Percentiles rank a stretch among this genome's conserved stretches.
These are phyloP conservation scores for Colletotrichum shisoi DNA, from an alignment of 2,329 filamentous ascomycete genomes.

Conservation along the genomic window DNA sequence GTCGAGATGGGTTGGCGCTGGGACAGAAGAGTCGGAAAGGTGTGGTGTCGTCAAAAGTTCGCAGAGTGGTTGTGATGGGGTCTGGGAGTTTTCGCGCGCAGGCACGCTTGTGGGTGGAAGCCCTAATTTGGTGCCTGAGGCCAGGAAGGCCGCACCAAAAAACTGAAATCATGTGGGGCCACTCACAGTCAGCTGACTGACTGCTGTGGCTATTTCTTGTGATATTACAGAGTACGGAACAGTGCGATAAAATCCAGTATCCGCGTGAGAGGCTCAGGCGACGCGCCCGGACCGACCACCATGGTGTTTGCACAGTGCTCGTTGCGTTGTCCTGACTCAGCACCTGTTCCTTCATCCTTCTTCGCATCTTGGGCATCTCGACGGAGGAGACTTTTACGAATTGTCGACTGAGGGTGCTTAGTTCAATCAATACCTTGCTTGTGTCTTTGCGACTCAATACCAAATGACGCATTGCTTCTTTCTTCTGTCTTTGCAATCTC, in stretches of 20 bases:
- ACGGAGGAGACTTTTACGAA: background rate
- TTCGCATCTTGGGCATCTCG: background rate
- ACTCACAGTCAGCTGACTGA: slow-evolving; percentile 2
- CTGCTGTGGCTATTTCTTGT: background rate
- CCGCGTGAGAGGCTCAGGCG: background rate
- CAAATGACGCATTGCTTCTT: no score
- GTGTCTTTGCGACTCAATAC: no score
- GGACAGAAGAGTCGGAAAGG: slow-evolving; percentile 37
- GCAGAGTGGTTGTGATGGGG: slow-evolving; percentile 34
- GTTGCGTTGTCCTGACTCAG: slow-evolving; percentile 13
- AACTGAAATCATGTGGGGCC: slow-evolving; percentile 13
- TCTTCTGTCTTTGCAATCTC: no score
- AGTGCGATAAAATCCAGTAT: background rate
- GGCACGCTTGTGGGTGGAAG: slow-evolving; percentile 51
- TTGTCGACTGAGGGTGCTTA: background rate
- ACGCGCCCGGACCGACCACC: no score
- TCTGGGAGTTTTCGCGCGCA: slow-evolving; percentile 32
- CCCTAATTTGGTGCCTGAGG: slow-evolving; percentile 48
- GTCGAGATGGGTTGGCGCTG: slow-evolving; percentile 40
- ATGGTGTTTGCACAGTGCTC: slow-evolving; percentile 28
- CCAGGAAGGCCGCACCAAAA: background rate
- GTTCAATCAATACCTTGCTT: no score
- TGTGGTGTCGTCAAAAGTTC: slow-evolving; percentile 37
- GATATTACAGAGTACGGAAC: no score
- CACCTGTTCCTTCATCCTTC: background rate